These are phyloP conservation scores for Tetradesmus lagerheimii DNA, from an alignment of 139 green algal species.

Conservation along the genomic window DNA sequence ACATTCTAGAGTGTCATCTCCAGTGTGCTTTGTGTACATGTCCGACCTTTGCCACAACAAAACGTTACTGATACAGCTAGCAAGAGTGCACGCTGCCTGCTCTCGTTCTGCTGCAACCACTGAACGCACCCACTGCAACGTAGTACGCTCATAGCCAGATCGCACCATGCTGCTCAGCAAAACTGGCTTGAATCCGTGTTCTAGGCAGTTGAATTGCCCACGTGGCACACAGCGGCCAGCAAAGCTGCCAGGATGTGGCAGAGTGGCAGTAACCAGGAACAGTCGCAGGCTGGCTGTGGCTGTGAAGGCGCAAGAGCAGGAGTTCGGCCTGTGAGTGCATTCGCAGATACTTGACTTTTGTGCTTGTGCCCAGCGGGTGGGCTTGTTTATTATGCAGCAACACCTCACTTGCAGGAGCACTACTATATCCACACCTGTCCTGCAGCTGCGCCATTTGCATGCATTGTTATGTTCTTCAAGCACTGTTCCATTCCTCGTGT, in stretches of 20 bases:
- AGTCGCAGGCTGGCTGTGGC: conserved; percentile 10
- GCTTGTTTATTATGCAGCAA: background rate
- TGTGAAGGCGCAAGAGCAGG: conserved; percentile 20
- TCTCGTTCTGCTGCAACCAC: background rate
- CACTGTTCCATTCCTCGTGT: too few relatives aligned
- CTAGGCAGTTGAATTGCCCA: background rate
- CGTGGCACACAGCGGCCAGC: background rate
- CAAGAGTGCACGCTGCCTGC: background rate
- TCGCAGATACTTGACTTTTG: background rate
- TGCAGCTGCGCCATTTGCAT: background rate
- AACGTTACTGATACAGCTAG: background rate
- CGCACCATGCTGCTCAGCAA: background rate
- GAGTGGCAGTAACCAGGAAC: background rate
- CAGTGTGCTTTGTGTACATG: background rate
- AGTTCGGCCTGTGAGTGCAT: conserved; percentile 27
- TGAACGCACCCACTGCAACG: background rate
- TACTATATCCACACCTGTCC: background rate
- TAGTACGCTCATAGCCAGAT: background rate
- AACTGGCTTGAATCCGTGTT: background rate
- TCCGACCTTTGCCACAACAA: background rate
- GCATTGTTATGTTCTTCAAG: background rate
- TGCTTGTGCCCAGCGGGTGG: background rate
- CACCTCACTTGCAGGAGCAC: background rate
- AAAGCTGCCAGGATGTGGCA: background rate
- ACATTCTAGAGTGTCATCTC: background rate